Evolutionary conservation across 352 stramenopile species (phyloP).

Genomic region (Saprolegnia parasitica): DNA sequence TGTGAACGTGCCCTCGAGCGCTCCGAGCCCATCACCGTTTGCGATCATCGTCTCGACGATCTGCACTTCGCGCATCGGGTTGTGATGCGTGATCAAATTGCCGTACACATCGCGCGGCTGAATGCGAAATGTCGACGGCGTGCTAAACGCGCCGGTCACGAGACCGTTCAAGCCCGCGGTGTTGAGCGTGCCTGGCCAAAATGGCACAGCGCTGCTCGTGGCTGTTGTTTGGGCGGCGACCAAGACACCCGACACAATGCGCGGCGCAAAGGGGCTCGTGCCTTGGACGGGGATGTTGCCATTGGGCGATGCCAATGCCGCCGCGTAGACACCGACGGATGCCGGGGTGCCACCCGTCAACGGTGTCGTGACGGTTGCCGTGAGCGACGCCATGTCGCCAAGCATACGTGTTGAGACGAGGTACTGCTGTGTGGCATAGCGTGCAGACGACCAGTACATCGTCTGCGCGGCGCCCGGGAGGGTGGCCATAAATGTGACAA

Average conservation of each 20-base stretch:
- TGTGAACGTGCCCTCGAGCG: constrained; percentile 67
- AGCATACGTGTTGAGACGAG: constrained; percentile 47
- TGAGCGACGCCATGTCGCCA: constrained; percentile 42
- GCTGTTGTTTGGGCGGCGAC: constrained; percentile 62
- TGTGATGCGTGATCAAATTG: constrained; percentile 73
- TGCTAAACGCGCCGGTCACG: constrained; percentile 61
- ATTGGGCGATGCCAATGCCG: constrained; percentile 29
- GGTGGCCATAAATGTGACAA: constrained; percentile 55
- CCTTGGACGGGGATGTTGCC: constrained; percentile 40
- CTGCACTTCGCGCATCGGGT: constrained; percentile 83
- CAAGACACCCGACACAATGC: constrained; percentile 56
- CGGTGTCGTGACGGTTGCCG: constrained; percentile 35
- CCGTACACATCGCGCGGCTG: constrained; percentile 87
- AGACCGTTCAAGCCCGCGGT: constrained; percentile 54
- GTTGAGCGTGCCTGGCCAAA: constrained; percentile 56
- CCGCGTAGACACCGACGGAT: constrained; percentile 31
- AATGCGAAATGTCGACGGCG: constrained; percentile 83
- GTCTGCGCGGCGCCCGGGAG: constrained; percentile 40
- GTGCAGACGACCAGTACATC: constrained; percentile 62
- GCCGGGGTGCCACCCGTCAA: constrained; percentile 37
- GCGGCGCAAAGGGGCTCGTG: constrained; percentile 46
- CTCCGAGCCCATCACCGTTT: constrained; percentile 31
- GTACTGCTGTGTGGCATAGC: constrained; percentile 45
- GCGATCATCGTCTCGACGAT: constrained; percentile 83
- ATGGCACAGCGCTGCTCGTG: constrained; percentile 49